Percentiles rank a stretch among this genome's conserved stretches.
These are phyloP conservation scores for Isochrysis galbana DNA, from an alignment of 78 protist species.

Conservation along the genomic window DNA sequence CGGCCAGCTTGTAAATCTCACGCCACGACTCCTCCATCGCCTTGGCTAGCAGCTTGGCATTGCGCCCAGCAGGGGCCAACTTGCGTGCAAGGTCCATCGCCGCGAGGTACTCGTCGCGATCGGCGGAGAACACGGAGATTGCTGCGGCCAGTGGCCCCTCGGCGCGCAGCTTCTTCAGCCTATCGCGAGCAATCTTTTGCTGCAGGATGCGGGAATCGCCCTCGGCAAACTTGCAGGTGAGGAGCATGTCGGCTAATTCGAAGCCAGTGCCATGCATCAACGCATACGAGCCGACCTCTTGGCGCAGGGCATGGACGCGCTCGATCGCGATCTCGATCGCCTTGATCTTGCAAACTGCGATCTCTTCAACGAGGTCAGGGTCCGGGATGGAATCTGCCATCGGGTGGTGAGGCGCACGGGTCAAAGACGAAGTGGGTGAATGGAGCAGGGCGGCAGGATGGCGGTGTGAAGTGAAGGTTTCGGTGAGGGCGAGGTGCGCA, in stretches of 20 bases:
- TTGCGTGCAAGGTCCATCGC: background rate
- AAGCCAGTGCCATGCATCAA: conserved; percentile 57
- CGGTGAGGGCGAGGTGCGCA: too few species aligned
- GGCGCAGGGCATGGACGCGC: background rate
- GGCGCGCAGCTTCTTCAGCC: background rate
- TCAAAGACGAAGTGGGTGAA: too few species aligned
- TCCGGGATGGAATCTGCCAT: background rate
- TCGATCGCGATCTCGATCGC: background rate
- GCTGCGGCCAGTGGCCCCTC: background rate
- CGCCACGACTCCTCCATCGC: background rate
- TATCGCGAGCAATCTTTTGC: conserved; percentile 57
- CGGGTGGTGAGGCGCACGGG: too few species aligned
- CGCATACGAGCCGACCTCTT: conserved; percentile 56
- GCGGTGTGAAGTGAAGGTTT: too few species aligned
- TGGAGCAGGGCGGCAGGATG: too few species aligned
- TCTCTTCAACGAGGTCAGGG: conserved; percentile 30
- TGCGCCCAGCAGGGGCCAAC: background rate
- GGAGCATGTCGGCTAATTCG: conserved; percentile 44
- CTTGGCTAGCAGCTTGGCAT: background rate
- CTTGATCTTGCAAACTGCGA: conserved; percentile 54
- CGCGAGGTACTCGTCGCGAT: background rate
- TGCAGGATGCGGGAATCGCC: conserved; percentile 56
- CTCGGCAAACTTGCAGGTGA: conserved; percentile 61
- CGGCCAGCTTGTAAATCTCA: background rate
- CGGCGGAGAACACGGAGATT: background rate